Conservation (phyloP, 2,329 filamentous ascomycete genomes). For the Tolypocladium endophyticum region DNA sequence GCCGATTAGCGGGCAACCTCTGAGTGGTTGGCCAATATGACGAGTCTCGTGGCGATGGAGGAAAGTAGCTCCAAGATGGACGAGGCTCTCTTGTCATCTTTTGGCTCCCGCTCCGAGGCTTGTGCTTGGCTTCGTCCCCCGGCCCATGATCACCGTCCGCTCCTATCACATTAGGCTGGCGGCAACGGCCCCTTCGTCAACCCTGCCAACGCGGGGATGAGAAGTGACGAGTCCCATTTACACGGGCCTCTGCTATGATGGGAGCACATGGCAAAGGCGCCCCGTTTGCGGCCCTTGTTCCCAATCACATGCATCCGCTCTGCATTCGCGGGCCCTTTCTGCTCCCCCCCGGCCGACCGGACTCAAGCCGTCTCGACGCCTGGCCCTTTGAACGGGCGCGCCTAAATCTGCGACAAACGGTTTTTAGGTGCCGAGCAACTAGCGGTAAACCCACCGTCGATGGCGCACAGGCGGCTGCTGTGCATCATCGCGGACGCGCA, state of each 20-base stretch:
- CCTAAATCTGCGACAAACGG: not conserved
- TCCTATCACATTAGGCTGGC: not conserved
- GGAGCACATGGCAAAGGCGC: not conserved
- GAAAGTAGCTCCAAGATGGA: not conserved
- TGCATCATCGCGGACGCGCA: not conserved
- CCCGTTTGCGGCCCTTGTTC: not conserved
- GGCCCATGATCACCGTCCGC: not conserved
- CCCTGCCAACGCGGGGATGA: not conserved
- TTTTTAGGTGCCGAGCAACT: not conserved
- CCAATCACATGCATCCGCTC: not conserved
- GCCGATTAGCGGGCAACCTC: not conserved
- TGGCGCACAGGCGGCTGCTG: not conserved
- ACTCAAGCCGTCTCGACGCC: not conserved
- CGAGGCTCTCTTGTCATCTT: not conserved
- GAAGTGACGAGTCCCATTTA: slow-evolving; percentile 2
- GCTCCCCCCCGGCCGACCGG: not conserved
- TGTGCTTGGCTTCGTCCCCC: not conserved
- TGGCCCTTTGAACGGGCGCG: not conserved
- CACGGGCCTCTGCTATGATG: not conserved
- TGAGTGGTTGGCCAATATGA: not conserved
- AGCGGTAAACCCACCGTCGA: not conserved
- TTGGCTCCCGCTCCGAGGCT: not conserved
- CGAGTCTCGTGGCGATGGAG: not conserved
- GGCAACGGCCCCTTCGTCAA: no score
- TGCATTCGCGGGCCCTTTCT: not conserved